Evolutionary conservation across 257 asterid genomes (phyloP).

Genomic region (Petrea volubilis): DNA sequence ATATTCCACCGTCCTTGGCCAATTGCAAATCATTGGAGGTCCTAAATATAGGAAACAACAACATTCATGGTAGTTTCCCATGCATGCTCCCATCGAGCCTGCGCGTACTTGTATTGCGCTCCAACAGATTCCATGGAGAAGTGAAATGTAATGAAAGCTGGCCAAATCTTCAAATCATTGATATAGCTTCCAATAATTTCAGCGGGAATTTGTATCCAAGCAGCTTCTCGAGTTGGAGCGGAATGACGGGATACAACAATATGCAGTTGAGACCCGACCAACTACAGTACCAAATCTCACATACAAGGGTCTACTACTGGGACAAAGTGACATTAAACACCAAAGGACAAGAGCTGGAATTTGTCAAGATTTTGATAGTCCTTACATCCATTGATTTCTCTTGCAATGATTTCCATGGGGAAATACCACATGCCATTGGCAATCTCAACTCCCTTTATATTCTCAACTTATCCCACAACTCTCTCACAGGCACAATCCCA

Average conservation of each 20-base stretch:
- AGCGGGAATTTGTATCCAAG: neutral
- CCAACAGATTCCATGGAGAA: conserved; percentile 48
- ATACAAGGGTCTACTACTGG: conserved; percentile 14
- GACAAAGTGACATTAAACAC: conserved; percentile 12
- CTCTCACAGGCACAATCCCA: conserved; percentile 13
- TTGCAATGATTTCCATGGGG: conserved; percentile 46
- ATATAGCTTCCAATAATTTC: too few species aligned
- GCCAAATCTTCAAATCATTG: too few species aligned
- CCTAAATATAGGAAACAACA: conserved; percentile 43
- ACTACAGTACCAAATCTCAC: neutral
- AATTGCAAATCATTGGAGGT: conserved; percentile 39
- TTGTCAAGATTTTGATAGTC: conserved; percentile 27
- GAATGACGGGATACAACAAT: conserved; percentile 1
- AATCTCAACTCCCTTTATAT: conserved; percentile 32
- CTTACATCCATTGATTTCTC: conserved; percentile 51
- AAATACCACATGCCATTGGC: too few species aligned
- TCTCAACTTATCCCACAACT: conserved; percentile 48
- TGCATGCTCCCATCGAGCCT: conserved; percentile 35
- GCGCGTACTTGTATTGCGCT: conserved; percentile 37
- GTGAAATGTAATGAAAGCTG: conserved; percentile 25
- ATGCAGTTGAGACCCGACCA: neutral
- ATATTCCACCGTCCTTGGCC: conserved; percentile 24
- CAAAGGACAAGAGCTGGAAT: neutral
- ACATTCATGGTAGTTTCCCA: too few species aligned
- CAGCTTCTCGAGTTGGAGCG: conserved; percentile 10